phyloP scores from a whole-genome alignment of 495 filamentous ascomycete genomes.

The Daldinia concentrica region DNA sequence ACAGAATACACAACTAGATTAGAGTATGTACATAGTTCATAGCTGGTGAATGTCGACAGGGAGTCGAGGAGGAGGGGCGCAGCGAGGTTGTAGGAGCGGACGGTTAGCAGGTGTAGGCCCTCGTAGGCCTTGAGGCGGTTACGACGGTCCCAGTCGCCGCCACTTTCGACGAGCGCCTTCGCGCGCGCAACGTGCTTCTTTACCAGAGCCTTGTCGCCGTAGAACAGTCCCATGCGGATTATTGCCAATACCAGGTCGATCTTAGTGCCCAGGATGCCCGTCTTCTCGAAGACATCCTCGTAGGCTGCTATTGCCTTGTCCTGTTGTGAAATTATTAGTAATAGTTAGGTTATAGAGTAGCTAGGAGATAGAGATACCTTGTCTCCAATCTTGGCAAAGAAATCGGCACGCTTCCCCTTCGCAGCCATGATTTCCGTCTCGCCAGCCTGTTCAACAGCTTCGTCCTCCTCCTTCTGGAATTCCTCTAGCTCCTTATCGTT shows the following conservation, averaged over 20 bases:
- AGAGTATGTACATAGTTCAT: constrained; percentile 96
- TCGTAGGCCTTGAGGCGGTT: constrained; percentile 99
- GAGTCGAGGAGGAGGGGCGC: constrained; percentile 95
- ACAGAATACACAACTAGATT: constrained; percentile 94
- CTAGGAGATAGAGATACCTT: constrained; percentile 68
- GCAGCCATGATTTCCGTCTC: constrained; percentile 95
- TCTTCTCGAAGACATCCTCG: constrained; percentile 94
- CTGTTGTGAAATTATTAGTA: constrained; percentile 55
- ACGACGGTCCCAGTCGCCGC: constrained; percentile 97
- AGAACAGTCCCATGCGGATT: constrained; percentile 94
- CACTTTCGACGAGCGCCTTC: constrained; percentile 87
- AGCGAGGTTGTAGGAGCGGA: constrained; percentile 86
- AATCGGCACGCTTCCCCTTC: constrained; percentile 92
- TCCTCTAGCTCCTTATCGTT: constrained; percentile 90
- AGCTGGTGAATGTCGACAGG: constrained; percentile 97
- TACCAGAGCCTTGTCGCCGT: constrained; percentile 86
- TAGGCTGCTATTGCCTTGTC: constrained; percentile 92
- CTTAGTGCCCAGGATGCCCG: constrained; percentile 90
- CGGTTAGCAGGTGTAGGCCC: constrained; percentile 89
- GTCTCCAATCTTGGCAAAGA: constrained; percentile 92
- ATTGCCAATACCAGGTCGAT: constrained; percentile 97
- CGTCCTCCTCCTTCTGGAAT: constrained; percentile 95
- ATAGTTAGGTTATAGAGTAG: constrained; percentile 9
- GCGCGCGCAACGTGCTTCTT: constrained; percentile 95
- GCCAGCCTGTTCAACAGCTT: constrained; percentile 92